Conservation (phyloP, 2,329 filamentous ascomycete species). For the Verticillium nubilum region DNA sequence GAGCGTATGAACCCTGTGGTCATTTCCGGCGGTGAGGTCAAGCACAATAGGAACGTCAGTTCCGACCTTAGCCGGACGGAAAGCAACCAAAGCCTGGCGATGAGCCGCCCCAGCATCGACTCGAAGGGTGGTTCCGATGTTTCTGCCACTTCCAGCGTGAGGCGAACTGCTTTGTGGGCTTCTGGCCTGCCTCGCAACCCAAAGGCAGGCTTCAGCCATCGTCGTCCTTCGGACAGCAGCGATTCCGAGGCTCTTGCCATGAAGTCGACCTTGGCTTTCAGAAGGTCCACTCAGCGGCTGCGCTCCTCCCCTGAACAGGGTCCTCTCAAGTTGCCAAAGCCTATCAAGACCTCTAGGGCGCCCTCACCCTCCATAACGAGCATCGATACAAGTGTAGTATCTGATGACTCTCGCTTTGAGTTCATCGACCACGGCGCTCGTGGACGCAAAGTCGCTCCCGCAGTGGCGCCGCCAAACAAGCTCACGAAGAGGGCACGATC, state of each 20-base stretch:
- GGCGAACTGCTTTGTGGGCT: slow-evolving; percentile 45
- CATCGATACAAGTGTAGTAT: slow-evolving; percentile 50
- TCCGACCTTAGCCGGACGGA: slow-evolving; percentile 42
- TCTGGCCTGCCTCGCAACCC: slow-evolving; percentile 42
- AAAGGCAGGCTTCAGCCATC: slow-evolving; percentile 18
- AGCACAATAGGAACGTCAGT: slow-evolving; percentile 54
- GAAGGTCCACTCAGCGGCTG: slow-evolving; percentile 49
- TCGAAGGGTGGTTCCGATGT: slow-evolving; percentile 35
- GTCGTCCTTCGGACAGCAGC: slow-evolving; percentile 50
- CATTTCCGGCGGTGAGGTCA: slow-evolving; percentile 57
- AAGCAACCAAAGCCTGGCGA: slow-evolving; percentile 41
- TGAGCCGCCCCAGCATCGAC: slow-evolving; percentile 35
- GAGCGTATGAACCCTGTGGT: slow-evolving; percentile 62
- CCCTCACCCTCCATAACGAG: slow-evolving; percentile 48
- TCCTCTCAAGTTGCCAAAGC: slow-evolving; percentile 44
- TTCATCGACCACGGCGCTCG: slow-evolving; percentile 28
- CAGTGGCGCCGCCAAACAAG: slow-evolving; percentile 40
- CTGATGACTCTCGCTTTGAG: slow-evolving; percentile 48
- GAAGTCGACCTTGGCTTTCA: slow-evolving; percentile 48
- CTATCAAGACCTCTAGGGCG: slow-evolving; percentile 40
- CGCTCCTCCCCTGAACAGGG: slow-evolving; percentile 35
- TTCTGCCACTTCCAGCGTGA: slow-evolving; percentile 33
- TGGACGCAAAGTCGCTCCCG: slow-evolving; percentile 20
- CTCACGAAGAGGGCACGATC: slow-evolving; percentile 48
- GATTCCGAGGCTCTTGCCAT: slow-evolving; percentile 43